Evolutionary conservation across 2,329 filamentous ascomycete genomes (phyloP), one percentile per base, ranked within the genome.

Genomic region (Dendrostoma leiphaemia): DNA sequence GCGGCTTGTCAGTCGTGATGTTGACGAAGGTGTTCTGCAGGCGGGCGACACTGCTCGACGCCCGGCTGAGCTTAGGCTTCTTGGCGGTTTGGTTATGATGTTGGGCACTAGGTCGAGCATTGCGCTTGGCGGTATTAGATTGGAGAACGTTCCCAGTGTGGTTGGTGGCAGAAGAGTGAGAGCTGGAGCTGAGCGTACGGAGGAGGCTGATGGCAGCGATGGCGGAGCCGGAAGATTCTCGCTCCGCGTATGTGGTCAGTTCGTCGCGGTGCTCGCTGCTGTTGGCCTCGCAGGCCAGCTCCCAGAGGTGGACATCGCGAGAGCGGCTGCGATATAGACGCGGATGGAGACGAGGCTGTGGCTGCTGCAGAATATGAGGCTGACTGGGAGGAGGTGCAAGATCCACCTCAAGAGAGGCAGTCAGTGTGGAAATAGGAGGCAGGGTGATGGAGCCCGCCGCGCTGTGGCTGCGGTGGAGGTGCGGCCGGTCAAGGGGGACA

Each of bases 301-400:
- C 90, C 93, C 93, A 97, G 6, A 88, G 89, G 48, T 91, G 85
- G 17, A 91, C 90, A 68, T 97, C 90, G 51, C 90, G 85, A 54
- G 92, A 96, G 53, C 93, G 83, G 51, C 90, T 90, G 53, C 86
- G 84, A 31, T 75, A 73, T 17, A 86, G 73, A 32, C 77, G 76
- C 19, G 80, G 82, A 24, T 81, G 78, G 13, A 83, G 70, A n/a
- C 60, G 53, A 21, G 65, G 52, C 62, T 32, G 70, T 61, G 57
- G 67, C 66, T 15, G 69, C 62, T 50, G 64, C 63, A 23, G 67
- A 66, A 52, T 64, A 62, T 31, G 63, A 61, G 41, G 47, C 31
- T 47, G 48, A 28, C n/a, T n/a, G n/a, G 37, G n/a, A 32, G 49
- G 46, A 38, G 41, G 55, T 21, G 56, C 43, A 21, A 59, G 54